These are phyloP conservation scores for Calonectria pteridis DNA, from an alignment of 2,329 filamentous ascomycete species.

Conservation along the genomic window DNA sequence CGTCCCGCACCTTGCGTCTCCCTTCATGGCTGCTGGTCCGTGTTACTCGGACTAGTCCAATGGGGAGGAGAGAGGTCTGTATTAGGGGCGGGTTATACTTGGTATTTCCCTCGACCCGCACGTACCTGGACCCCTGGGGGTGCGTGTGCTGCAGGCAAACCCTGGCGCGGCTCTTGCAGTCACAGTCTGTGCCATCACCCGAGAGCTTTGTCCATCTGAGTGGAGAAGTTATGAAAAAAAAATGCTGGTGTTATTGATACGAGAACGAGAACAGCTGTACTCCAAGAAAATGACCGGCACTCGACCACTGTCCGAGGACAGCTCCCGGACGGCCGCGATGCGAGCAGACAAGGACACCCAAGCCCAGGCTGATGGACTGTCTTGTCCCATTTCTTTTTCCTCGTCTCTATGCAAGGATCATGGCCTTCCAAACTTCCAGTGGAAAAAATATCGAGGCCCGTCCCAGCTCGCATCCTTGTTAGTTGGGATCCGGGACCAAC, in stretches of 20 bases:
- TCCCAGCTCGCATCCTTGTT: slow-evolving; percentile 38
- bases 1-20: slow-evolving; percentile 23
- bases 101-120: slow-evolving; percentile 32
- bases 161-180: slow-evolving; percentile 16
- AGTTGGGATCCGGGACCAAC: slow-evolving; percentile 21
- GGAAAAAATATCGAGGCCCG: slow-evolving; percentile 32
- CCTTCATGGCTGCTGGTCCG: slow-evolving; percentile 18
- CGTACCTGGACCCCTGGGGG: slow-evolving; percentile 33
- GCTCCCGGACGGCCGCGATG: background rate
- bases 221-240: slow-evolving; percentile 23
- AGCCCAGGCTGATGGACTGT: background rate
- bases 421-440: slow-evolving; percentile 36
- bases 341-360: background rate
- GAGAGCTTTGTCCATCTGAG: slow-evolving; percentile 20
- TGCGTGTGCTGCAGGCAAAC: background rate
- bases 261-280: background rate
- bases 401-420: slow-evolving; percentile 28
- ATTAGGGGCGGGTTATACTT: slow-evolving; percentile 25
- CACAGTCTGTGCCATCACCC: slow-evolving; percentile 13
- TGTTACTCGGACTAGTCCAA: slow-evolving; percentile 27
- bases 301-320: background rate
- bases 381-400: slow-evolving; percentile 31
- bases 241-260: slow-evolving; percentile 10
- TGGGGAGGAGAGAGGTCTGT: slow-evolving; percentile 13
- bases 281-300: background rate